Percentiles rank a stretch among this genome's conserved stretches.
Evolutionary conservation across 2,329 filamentous ascomycete genomes (phyloP).

Genomic region (Pestalotiopsis sp.): DNA sequence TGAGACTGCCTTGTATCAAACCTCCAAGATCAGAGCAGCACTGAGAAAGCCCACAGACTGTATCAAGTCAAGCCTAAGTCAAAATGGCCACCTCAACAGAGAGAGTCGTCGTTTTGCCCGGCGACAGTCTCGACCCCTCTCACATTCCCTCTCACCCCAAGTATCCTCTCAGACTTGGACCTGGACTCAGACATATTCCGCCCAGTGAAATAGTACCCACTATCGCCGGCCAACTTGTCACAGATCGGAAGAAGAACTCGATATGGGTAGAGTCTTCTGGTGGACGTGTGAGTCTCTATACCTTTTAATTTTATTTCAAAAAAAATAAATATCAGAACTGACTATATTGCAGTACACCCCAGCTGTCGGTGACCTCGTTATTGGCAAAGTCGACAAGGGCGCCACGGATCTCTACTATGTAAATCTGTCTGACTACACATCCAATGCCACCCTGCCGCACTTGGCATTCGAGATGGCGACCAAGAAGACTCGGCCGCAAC

Average conservation of each 20-base stretch:
- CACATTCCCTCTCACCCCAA: conserved; percentile 70
- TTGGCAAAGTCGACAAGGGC: conserved; percentile 81
- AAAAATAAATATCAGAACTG: not conserved
- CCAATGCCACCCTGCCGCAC: conserved; percentile 74
- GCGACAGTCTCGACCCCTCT: conserved; percentile 70
- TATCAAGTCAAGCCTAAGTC: not conserved
- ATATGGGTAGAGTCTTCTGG: conserved; percentile 75
- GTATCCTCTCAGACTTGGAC: conserved; percentile 76
- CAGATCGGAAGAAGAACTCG: conserved; percentile 73
- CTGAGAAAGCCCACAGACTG: not conserved
- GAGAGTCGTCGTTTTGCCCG: conserved; percentile 75
- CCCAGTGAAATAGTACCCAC: conserved; percentile 73
- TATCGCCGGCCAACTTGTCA: conserved; percentile 67
- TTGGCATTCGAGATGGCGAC: conserved; percentile 92
- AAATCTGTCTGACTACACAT: conserved; percentile 67
- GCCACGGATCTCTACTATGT: conserved; percentile 80
- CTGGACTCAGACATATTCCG: conserved; percentile 80
- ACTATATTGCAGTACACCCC: conserved; percentile 69
- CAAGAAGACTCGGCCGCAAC: conserved; percentile 85
- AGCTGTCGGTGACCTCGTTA: conserved; percentile 79
- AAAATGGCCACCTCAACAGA: conserved; percentile 54
- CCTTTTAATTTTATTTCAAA: not conserved
- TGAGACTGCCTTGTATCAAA: conserved; percentile 5
- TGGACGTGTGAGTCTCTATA: conserved; percentile 61
- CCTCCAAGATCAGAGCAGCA: not conserved